These are phyloP conservation scores for Pseudohyphozyma bogoriensis DNA, from an alignment of 768 basidiomycete species.

Conservation along the genomic window DNA sequence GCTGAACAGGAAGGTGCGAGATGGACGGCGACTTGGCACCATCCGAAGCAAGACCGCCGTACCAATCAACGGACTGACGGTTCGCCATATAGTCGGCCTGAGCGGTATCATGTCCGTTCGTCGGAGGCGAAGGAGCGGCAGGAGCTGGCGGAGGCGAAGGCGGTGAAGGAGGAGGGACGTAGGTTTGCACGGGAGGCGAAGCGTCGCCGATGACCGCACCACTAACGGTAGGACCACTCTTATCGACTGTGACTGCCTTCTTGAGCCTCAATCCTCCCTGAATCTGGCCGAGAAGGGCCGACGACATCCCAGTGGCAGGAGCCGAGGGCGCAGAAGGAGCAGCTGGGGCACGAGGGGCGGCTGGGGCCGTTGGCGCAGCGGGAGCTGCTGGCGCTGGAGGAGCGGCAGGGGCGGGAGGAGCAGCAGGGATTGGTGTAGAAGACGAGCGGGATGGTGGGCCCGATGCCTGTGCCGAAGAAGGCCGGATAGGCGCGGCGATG, in stretches of 20 bases:
- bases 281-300: conserved; percentile 67
- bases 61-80: conserved; percentile 84
- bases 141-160: conserved; percentile 4
- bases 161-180: conserved; percentile 38
- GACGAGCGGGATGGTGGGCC: conserved; percentile 31
- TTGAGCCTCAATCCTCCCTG: conserved; percentile 60
- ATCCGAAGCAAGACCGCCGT: conserved; percentile 73
- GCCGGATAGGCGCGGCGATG: conserved; percentile 38
- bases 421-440: conserved; percentile 30
- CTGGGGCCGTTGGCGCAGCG: background rate
- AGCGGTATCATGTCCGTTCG: conserved; percentile 28
- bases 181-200: conserved; percentile 61
- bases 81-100: conserved; percentile 36
- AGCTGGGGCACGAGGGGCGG: conserved; percentile 36
- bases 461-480: conserved; percentile 33
- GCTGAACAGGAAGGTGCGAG: conserved; percentile 37
- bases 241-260: conserved; percentile 73
- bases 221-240: conserved; percentile 56
- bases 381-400: background rate
- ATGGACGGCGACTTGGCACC: conserved; percentile 37
- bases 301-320: conserved; percentile 32
- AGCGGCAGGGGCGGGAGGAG: conserved; percentile 24
- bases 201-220: conserved; percentile 71
- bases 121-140: conserved; percentile 6
- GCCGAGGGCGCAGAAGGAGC: conserved; percentile 35